phyloP scores from a whole-genome alignment of 2,329 filamentous ascomycete species.

The Aspergillus sp. region DNA sequence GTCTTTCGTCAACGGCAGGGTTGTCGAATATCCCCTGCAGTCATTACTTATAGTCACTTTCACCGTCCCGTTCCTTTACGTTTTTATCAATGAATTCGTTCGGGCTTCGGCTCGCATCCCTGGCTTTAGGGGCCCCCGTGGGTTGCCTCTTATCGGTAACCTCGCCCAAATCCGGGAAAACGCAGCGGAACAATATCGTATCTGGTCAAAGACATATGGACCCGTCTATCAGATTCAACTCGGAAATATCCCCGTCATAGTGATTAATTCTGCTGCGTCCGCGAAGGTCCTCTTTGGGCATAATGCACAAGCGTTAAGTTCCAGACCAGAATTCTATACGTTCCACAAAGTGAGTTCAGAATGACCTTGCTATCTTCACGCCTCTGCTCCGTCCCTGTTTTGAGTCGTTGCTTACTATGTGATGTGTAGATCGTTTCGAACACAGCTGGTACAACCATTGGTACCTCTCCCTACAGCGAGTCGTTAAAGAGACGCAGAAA shows the following conservation, averaged over 20 bases:
- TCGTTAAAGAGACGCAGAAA: constrained; percentile 64
- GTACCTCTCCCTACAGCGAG: constrained; percentile 66
- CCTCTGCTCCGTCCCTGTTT: not conserved
- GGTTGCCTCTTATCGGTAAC: constrained; percentile 57
- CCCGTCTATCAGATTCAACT: constrained; percentile 59
- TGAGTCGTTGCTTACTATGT: not conserved
- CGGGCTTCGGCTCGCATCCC: constrained; percentile 47
- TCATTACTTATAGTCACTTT: constrained; percentile 20
- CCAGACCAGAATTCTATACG: constrained; percentile 58
- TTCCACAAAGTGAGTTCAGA: constrained; percentile 53
- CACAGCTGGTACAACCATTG: constrained; percentile 67
- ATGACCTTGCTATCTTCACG: not conserved
- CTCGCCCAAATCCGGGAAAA: constrained; percentile 56
- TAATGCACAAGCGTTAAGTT: constrained; percentile 56
- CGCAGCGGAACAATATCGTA: constrained; percentile 57
- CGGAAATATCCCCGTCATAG: constrained; percentile 57
- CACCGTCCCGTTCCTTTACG: constrained; percentile 43
- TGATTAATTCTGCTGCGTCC: constrained; percentile 56
- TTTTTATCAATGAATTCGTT: constrained; percentile 52
- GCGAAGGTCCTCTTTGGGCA: constrained; percentile 54
- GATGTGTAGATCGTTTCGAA: constrained; percentile 57
- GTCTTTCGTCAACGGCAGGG: constrained; percentile 19
- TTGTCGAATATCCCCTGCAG: constrained; percentile 21
- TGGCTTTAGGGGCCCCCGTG: constrained; percentile 50
- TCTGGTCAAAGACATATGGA: constrained; percentile 53